These are phyloP conservation scores for Flaveria ramosissima DNA, from an alignment of 129 eudicot species.

Conservation along the genomic window DNA sequence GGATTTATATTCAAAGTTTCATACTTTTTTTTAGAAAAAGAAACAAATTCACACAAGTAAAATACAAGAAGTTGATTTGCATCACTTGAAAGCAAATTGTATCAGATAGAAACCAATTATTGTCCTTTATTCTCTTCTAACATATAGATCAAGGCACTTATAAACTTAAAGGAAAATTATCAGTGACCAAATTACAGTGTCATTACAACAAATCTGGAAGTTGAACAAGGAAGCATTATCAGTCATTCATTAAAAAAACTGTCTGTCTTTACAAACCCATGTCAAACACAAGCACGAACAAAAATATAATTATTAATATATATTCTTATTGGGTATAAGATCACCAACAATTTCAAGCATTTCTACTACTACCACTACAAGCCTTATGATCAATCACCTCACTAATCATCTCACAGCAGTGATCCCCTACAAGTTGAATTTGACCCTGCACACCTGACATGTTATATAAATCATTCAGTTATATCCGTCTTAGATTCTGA, in stretches of 20 bases:
- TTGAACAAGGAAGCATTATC: slow-evolving; percentile 29
- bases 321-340: not conserved
- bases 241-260: slow-evolving; percentile 36
- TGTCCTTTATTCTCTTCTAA: no score
- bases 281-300: slow-evolving; percentile 41
- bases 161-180: slow-evolving; percentile 12
- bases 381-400: slow-evolving; percentile 17
- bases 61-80: no score
- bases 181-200: slow-evolving; percentile 23
- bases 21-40: no score
- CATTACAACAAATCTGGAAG: slow-evolving; percentile 25
- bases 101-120: no score
- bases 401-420: slow-evolving; percentile 25
- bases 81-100: no score
- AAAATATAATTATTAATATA: not conserved
- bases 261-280: slow-evolving; percentile 39
- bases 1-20: no score
- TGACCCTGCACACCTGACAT: slow-evolving; percentile 34
- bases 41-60: no score
- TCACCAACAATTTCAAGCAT: slow-evolving; percentile 20
- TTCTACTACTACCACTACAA: slow-evolving; percentile 14
- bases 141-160: slow-evolving; percentile 3
- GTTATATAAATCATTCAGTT: slow-evolving; percentile 17
- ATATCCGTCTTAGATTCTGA: slow-evolving; percentile 15
- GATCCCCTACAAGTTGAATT: slow-evolving; percentile 22